Base-by-base conservation (phyloP, 208 protist species). In the Leishmania tropica region DNA sequence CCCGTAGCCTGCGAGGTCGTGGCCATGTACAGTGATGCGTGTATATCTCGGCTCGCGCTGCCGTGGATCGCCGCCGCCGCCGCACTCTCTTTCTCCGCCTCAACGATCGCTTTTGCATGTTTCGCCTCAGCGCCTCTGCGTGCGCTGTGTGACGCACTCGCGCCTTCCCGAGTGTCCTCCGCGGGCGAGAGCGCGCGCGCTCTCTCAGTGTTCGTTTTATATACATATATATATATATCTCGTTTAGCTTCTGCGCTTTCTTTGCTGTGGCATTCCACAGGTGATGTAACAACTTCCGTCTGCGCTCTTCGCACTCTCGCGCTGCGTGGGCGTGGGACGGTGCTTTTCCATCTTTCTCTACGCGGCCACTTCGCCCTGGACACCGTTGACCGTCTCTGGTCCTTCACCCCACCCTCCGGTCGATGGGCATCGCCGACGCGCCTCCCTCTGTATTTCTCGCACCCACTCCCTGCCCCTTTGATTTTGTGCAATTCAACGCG, bases 251-350 rank as follows among this genome's bases (percentile, higher is more conserved):
- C 0, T 48, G 60, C 31, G 60, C 60, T 75, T 53, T 17, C 24
- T 37, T 54, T 42, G 48, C 72, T 76, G 72, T 60, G 48, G 13
- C 13, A 19, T 40, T 28, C 31, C 72, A 60, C 72, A 76, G 48
- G 40, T 73, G 68, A 73, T 73, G 68, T 73, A 73, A 73, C 68
- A 53, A 31, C 35, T 73, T 47, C 6, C 21, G 68, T 17, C 7
- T 53, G 65, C 7, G 72, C n/a, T 17, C 58, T 62, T 58, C 51
- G 1, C 17, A 24, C 13, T 15, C 15, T 3, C 6, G 37, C 37
- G 8, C 13, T 42, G 3, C 24, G 10, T 53, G 19, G n/a, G 24
- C n/a, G 60, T 67, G 60, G n/a, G 24, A n/a, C 8, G 7, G 60
- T n/a, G 8, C 28, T 7, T 67, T 37, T 13, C n/a, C n/a, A 5